Evolutionary conservation across 768 basidiomycete species (phyloP), one percentile per base, ranked within the genome.

Genomic region (Suillus subluteus): DNA sequence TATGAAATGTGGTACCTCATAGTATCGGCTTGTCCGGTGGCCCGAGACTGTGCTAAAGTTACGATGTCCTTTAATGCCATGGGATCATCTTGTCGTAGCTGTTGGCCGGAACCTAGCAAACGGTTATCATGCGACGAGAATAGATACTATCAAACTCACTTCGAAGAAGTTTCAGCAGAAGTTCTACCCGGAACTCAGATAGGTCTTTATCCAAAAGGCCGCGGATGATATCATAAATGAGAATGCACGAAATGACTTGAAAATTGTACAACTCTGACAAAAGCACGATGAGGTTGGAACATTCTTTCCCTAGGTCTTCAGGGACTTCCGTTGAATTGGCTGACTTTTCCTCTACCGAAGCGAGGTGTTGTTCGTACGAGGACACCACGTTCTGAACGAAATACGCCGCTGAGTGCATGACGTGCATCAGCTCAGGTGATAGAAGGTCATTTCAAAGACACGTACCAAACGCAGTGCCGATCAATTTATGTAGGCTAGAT

Each of bases 231-330:
- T 98, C 98, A 78, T 95, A 99, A 58, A 98, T 80, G n/a, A 99
- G 83, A 13, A 91, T 80, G 65, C 89, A 94, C 3, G 94, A 94
- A 63, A 99, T 86, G 30, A 98, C 94, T 79, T 95, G 93, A 74
- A 98, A 96, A 75, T 98, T 98, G 82, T 98, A 99, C 23, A 99
- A 81, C 74, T 98, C 96, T 2, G 95, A 92, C 26, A 98, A 79
- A 30, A 99, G 85, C 1, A 94, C 87, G 50, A 97, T 84, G 41
- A 99, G 79, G 75, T 99, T 99, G 12, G 91, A 88, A 69, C 89
- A 89, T 74, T 97, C 94, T 79, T 99, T 99, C 38, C 95, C 93
- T 7, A 80, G 75, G 2, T 78, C 80, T 26, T 82, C 82, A 11
- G 73, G 67, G 21, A 73, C 73, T 21, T 72, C 71, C 2, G 74